Evolutionary conservation across 2,329 filamentous ascomycete genomes (phyloP), one percentile per base, ranked within the genome.

Genomic region (Emmonsia crescens): DNA sequence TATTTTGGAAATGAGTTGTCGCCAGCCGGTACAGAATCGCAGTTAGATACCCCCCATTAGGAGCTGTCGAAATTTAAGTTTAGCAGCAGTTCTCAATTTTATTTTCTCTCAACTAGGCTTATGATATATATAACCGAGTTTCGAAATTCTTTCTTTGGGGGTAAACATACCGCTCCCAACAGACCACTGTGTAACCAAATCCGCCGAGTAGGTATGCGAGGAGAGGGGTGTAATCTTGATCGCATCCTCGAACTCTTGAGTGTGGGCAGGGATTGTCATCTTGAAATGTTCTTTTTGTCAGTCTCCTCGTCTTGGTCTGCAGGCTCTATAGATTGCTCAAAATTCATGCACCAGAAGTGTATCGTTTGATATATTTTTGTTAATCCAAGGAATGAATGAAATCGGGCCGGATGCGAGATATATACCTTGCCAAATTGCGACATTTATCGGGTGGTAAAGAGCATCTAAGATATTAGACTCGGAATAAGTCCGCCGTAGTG

Each of bases 121-220:
- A 49, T 29, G 4, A 29, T 54, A 21, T 21, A 2, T 33, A 36
- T 36, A 24, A 27, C n/a, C 33, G 2, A 40, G 3, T 27, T 24
- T 38, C 52, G 5, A 10, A 4, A 21, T 24, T 1, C 27, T 21
- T 55, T 36, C 10, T 8, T n/a, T 44, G 19, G 29, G 42, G 9
- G 16, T n/a, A 27, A 31, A 48, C 56, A 46, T 57, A 57, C 56
- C 56, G 29, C 8, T 57, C 8, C 56, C 56, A 48, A 57, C 40
- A 31, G 56, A 44, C 56, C 56, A 57, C 4, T 48, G 21, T 16
- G 24, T 46, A 14, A 14, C 21, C 38, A 57, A 40, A 31, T 57
- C 40, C n/a, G 56, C 56, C 12, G 56, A 57, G 40, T 57, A 57
- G 19, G 40, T 57, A 57, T 57, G 56, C 24, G 56, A 57, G 12